phyloP scores from a whole-genome alignment of 2,329 filamentous ascomycete genomes.

The Tolypocladium endophyticum region DNA sequence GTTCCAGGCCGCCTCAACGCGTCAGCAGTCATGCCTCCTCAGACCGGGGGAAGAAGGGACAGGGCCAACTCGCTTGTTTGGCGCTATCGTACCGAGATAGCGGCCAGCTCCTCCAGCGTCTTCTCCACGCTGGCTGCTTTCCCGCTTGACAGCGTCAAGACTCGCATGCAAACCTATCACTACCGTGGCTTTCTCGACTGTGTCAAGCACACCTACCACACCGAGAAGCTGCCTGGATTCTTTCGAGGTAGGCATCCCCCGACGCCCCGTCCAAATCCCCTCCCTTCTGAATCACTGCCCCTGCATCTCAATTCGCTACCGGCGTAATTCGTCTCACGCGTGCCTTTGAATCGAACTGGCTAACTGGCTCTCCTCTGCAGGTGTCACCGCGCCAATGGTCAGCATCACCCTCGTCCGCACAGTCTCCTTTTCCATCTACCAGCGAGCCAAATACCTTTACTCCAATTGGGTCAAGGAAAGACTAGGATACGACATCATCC shows the following conservation, averaged over 20 bases:
- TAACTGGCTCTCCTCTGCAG: conserved; percentile 24
- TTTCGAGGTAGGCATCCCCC: conserved; percentile 55
- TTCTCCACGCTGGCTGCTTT: conserved; percentile 74
- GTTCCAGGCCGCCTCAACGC: conserved; percentile 20
- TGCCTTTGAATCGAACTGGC: background rate
- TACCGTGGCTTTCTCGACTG: conserved; percentile 67
- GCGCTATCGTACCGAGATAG: conserved; percentile 70
- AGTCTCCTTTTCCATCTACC: conserved; percentile 72
- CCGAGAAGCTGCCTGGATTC: conserved; percentile 65
- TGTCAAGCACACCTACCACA: conserved; percentile 63
- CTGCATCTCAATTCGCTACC: background rate
- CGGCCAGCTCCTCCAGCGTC: conserved; percentile 66
- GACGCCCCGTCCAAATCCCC: background rate
- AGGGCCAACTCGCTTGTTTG: conserved; percentile 46
- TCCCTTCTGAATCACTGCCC: background rate
- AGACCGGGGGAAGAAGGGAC: conserved; percentile 10
- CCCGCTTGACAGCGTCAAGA: conserved; percentile 82
- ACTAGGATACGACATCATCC: conserved; percentile 58
- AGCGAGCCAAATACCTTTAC: conserved; percentile 62
- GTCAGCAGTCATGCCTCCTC: conserved; percentile 18
- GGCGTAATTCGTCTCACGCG: background rate
- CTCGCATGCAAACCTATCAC: conserved; percentile 79
- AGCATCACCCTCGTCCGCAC: conserved; percentile 70
- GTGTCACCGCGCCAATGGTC: conserved; percentile 69
- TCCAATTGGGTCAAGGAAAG: conserved; percentile 60